Evolutionary conservation across 345 rosid species (phyloP), one percentile per base, ranked within the genome.

Genomic region (Syzygium oleosum): DNA sequence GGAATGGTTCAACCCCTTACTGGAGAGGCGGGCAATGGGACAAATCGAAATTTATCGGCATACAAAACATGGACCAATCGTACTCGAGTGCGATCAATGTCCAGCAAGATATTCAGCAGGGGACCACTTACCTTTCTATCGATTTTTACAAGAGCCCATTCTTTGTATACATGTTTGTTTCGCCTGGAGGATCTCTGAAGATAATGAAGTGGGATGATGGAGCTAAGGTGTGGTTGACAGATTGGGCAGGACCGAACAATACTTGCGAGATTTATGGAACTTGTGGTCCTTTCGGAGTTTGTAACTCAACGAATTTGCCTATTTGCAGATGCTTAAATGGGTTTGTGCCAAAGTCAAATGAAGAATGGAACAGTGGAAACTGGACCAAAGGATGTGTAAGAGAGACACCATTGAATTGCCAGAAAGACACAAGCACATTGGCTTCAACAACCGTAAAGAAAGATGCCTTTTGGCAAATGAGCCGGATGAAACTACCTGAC

Each of bases 271-370:
- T 68, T 49, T 91, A 88, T 51, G 68, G 87, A 10, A 53, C 61
- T 16, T 93, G 93, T 34, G 94, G 92, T 15, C 53, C 49, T 8
- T 85, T 87, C 43, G 89, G 91, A 11, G 85, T 87, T 5, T 91
- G 92, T 63, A 91, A 88, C 22, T 63, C 87, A 4, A 53, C 43
- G 8, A 85, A 55, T 7, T 43, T 7, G 17, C 54, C 85, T 29
- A 63, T 51, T 46, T 91, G 94, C 58, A 61, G 5, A 5, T 92
- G 93, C 43, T 54, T 91, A 17, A 85, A 78, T 0, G 93, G 92
- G 27, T 91, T 89, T 63, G 85, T 83, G 53, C 94, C 94, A 12
- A 90, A 85, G 63, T 83, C 61, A 16, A 8, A 16, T 0, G n/a
- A 43, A 14, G 85, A 78, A 51, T 87, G 90, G 93, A 23, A 31